These are phyloP conservation scores for Fraxinus paxiana DNA, from an alignment of 305 asterid genomes.

Conservation along the genomic window DNA sequence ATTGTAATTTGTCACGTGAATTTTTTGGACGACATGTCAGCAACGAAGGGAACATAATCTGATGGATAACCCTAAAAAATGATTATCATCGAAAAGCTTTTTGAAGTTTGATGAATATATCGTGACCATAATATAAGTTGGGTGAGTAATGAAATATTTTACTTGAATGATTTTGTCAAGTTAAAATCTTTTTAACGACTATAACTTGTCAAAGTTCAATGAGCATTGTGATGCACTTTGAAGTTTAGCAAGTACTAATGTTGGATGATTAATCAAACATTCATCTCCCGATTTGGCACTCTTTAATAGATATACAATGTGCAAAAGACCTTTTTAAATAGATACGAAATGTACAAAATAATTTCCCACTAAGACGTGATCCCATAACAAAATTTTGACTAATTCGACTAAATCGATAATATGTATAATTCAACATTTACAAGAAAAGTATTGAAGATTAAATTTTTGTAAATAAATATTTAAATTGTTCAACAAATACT, in stretches of 20 bases:
- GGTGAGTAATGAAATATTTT: no score
- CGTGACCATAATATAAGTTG: neutral
- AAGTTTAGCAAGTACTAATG: neutral
- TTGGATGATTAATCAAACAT: neutral
- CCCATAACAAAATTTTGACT: neutral
- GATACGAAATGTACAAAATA: neutral
- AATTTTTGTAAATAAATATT: neutral
- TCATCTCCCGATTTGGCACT: neutral
- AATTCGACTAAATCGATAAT: neutral
- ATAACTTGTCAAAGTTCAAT: neutral
- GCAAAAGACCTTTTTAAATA: neutral
- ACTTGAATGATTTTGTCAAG: neutral
- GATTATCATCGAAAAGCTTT: neutral
- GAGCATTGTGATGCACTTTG: neutral
- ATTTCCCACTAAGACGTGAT: neutral
- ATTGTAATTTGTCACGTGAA: neutral
- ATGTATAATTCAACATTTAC: neutral
- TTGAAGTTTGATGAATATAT: no score
- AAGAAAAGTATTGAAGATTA: neutral
- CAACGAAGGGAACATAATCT: no score
- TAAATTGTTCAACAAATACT: neutral
- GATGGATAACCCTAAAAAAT: neutral
- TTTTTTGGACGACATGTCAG: no score
- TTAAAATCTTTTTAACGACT: neutral
- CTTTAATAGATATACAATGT: neutral